Conservation (phyloP, 768 basidiomycete species). For the Auricularia heimuer region DNA sequence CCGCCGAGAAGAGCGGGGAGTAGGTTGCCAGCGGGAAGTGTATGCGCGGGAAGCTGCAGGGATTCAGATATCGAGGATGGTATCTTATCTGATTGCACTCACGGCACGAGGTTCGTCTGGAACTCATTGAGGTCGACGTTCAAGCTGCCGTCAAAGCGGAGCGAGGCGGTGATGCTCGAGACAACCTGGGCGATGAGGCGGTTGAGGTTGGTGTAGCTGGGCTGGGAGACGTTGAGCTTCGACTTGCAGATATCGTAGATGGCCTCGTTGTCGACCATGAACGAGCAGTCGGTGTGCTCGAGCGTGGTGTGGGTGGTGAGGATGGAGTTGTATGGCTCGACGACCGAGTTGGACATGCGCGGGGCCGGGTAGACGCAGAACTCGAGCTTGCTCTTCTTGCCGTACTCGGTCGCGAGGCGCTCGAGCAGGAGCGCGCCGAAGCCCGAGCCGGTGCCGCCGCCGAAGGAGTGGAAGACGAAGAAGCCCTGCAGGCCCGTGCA, state of each 20-base stretch:
- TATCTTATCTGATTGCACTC: slow-evolving; percentile 9
- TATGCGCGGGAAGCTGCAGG: slow-evolving; percentile 45
- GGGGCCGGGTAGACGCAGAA: slow-evolving; percentile 96
- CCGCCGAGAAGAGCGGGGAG: slow-evolving; percentile 52
- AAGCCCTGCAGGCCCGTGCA: slow-evolving; percentile 96
- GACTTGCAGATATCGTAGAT: slow-evolving; percentile 55
- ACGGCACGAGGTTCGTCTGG: slow-evolving; percentile 62
- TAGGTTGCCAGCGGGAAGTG: slow-evolving; percentile 63
- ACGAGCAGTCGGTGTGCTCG: slow-evolving; percentile 98
- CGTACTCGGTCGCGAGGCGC: slow-evolving; percentile 91
- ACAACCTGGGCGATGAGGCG: slow-evolving; percentile 58
- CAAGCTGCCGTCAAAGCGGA: slow-evolving; percentile 53
- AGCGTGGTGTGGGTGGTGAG: slow-evolving; percentile 97
- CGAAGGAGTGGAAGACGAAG: slow-evolving; percentile 99
- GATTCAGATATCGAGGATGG: no score
- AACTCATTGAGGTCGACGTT: slow-evolving; percentile 62
- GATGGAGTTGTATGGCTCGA: slow-evolving; percentile 97
- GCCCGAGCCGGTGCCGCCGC: slow-evolving; percentile 97
- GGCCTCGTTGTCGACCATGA: slow-evolving; percentile 95
- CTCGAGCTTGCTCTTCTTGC: slow-evolving; percentile 98
- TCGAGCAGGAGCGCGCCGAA: slow-evolving; percentile 96
- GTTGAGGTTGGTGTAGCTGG: slow-evolving; percentile 57
- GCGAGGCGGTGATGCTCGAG: slow-evolving; percentile 35
- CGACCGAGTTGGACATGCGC: slow-evolving; percentile 86
- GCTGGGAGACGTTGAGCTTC: slow-evolving; percentile 46